Evolutionary conservation across 768 basidiomycete species (phyloP).

Genomic region (Leccinum uliginosum): DNA sequence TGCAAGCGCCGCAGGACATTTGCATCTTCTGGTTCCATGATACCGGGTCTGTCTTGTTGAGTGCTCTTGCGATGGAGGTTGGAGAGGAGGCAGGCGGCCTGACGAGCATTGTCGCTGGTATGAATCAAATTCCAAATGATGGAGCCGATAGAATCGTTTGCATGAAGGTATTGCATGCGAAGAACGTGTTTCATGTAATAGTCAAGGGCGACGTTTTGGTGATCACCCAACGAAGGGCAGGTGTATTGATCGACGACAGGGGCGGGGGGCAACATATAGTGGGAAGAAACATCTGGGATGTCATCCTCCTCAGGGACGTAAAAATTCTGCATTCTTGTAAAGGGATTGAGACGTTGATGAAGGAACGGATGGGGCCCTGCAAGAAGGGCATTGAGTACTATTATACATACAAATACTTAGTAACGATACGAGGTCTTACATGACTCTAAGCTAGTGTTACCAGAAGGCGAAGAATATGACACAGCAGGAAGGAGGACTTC

Average conservation of each 20-base stretch:
- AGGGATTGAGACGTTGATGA: constrained; percentile 27
- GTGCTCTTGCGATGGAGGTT: constrained; percentile 44
- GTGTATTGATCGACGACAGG: constrained; percentile 9
- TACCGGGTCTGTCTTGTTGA: constrained; percentile 20
- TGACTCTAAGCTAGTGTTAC: constrained; percentile 56
- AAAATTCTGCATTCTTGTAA: constrained; percentile 20
- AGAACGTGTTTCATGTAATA: constrained; percentile 64
- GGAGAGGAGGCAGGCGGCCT: constrained; percentile 61
- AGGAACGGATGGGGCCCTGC: constrained; percentile 37
- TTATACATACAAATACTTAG: constrained; percentile 63
- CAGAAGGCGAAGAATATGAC: constrained; percentile 31
- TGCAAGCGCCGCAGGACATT: constrained; percentile 25
- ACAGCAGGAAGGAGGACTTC: constrained; percentile 30
- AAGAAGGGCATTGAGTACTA: constrained; percentile 61
- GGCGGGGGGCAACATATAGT: constrained; percentile 7
- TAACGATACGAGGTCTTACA: constrained; percentile 74
- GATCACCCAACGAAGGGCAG: constrained; percentile 11
- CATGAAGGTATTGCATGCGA: constrained; percentile 65
- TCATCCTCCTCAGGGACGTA: constrained; percentile 15
- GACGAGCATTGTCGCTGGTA: constrained; percentile 42
- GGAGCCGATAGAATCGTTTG: constrained; percentile 41
- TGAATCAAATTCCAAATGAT: constrained; percentile 52
- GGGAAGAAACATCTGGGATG: constrained; percentile 21
- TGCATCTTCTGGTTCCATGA: constrained; percentile 23
- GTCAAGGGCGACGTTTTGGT: constrained; percentile 19